Evolutionary conservation across 176 grass and related monocot genomes (phyloP).

Genomic region (barley (Hordeum vulgare)): DNA sequence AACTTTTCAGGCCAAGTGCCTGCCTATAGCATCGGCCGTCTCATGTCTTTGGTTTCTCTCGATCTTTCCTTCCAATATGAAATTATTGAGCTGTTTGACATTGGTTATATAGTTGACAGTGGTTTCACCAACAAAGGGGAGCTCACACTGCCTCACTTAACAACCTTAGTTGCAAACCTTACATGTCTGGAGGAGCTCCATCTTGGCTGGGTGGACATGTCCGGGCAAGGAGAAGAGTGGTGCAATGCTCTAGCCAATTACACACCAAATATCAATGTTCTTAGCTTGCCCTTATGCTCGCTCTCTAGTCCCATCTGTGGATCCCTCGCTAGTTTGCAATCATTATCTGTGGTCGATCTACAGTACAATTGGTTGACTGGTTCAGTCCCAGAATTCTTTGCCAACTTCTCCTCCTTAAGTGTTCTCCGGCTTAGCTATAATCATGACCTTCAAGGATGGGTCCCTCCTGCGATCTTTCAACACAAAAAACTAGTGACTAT

Average conservation of each 20-base stretch:
- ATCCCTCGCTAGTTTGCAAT: not conserved
- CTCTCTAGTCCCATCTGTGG: constrained; percentile 7
- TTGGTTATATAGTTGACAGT: not conserved
- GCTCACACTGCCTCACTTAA: not conserved
- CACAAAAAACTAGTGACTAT: constrained; percentile 16
- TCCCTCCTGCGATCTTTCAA: constrained; percentile 20
- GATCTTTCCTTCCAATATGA: constrained; percentile 4
- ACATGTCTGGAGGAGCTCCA: constrained; percentile 30
- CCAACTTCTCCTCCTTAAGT: constrained; percentile 20
- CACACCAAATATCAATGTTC: constrained; percentile 4
- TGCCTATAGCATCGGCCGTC: not conserved
- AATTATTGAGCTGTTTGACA: not conserved
- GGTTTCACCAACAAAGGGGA: not conserved
- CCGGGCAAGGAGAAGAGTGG: constrained; percentile 17
- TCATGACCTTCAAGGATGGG: not conserved
- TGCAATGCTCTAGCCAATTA: constrained; percentile 16
- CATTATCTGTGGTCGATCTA: constrained; percentile 10
- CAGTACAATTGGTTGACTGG: constrained; percentile 19
- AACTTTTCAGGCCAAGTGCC: constrained; percentile 22
- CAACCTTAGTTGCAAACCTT: not conserved
- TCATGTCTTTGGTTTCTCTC: constrained; percentile 17
- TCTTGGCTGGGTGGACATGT: constrained; percentile 26
- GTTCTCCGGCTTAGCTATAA: constrained; percentile 27
- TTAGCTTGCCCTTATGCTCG: constrained; percentile 23
- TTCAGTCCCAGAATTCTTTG: constrained; percentile 18